Base-by-base conservation (phyloP, 2,329 filamentous ascomycete genomes). In the Pseudogymnoascus sp. region DNA sequence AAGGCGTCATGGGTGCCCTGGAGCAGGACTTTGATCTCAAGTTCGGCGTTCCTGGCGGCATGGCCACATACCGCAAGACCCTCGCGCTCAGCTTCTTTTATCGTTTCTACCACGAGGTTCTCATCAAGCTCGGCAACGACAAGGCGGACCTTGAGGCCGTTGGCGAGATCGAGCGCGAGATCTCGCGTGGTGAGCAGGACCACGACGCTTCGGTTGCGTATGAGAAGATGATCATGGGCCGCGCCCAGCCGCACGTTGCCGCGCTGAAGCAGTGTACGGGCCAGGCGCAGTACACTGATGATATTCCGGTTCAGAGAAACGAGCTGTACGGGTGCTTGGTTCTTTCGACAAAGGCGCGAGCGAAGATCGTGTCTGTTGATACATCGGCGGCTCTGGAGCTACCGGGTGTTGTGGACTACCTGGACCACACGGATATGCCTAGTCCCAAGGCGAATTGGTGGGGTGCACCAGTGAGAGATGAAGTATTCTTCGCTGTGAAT, bases 41-140 rank as follows among this genome's bases (percentile, higher is more conserved):
- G 4, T 97, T 96, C 68, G 87, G 91, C 60, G 94, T 99, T 0
- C 94, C 93, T 0, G 94, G 94, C 66, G 94, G 94, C 37, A 99
- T 99, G 94, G 93, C 94, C 0, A 96, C 91, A 1, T 99, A 97
- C 71, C 82, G 94, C 28, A 96, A 94, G 72, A 90, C 91, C 0
- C 77, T 99, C 7, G 93, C 94, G 0, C 78, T 97, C 59, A 87
- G 92, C 2, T 96, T 99, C 80, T 97, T 97, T 75, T 97, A 97
- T 75, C 87, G 91, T 38, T 99, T 97, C 74, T 97, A 96, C 71
- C 90, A 97, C 69, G 93, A 97, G 64, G 82, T 93, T 0, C 78
- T 97, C 41, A 80, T 83, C 0, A 80, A 81, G 28, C 72, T 95
- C 0, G 76, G 80, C 18, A 79, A 70, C 3, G 76, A 78, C 38